Conservation (phyloP, 805 yeast genomes). For the Saccharomycopsis lassenensis region DNA sequence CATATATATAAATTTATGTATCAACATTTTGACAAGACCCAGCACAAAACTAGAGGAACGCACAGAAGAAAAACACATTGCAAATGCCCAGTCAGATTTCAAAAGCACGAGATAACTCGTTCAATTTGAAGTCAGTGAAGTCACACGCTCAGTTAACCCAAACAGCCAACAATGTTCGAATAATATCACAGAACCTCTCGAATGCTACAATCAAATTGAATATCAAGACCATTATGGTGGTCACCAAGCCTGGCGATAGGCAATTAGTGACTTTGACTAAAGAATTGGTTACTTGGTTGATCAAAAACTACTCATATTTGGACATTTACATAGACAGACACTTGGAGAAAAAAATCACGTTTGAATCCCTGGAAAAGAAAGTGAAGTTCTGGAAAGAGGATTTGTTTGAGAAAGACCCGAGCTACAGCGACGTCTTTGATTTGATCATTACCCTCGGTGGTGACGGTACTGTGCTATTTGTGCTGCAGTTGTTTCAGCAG, state of each 20-base stretch:
- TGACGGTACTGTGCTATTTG: slow-evolving; percentile 60
- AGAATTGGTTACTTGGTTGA: slow-evolving; percentile 70
- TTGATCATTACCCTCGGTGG: slow-evolving; percentile 59
- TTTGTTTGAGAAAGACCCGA: slow-evolving; percentile 17
- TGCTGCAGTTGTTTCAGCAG: slow-evolving; percentile 47
- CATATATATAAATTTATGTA: too few species aligned
- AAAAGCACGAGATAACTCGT: too few species aligned
- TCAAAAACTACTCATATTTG: slow-evolving; percentile 30
- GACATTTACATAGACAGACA: slow-evolving; percentile 66
- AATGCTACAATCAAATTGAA: slow-evolving; percentile 64
- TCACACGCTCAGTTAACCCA: slow-evolving; percentile 71
- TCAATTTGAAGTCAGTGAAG: slow-evolving; percentile 40
- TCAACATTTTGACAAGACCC: too few species aligned
- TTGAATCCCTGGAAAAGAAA: slow-evolving; percentile 20
- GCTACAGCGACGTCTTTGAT: slow-evolving; percentile 33
- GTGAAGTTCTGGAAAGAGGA: slow-evolving; percentile 33
- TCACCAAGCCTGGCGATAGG: slow-evolving; percentile 84
- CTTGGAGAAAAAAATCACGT: slow-evolving; percentile 29
- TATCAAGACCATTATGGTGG: slow-evolving; percentile 62
- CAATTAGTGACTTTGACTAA: slow-evolving; percentile 65
- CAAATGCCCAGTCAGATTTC: too few species aligned
- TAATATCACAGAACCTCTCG: slow-evolving; percentile 59
- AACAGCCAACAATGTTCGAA: slow-evolving; percentile 71
- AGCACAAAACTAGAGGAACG: too few species aligned
- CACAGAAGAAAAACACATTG: too few species aligned